Base-by-base conservation (phyloP, 345 rosid genomes). In the Aegle marmelos region DNA sequence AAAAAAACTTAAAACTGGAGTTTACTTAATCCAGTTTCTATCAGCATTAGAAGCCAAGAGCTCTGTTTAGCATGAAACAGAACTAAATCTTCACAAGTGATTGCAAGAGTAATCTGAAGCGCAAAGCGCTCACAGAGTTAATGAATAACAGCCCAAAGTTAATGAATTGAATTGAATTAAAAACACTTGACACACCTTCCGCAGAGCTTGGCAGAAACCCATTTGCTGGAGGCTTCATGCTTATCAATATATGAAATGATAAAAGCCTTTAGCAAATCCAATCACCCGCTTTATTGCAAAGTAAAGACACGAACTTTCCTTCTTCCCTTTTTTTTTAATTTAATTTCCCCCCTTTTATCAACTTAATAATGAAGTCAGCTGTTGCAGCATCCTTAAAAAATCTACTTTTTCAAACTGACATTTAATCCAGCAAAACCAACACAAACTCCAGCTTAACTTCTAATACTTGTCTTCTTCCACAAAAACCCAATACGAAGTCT, bases 201-300 rank as follows among this genome's bases (percentile, higher is more conserved):
- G 82, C 83, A 66, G 90, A 82, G 80, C 85, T 92, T 9, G 93
- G 78, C 80, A 90, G 56, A 62, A 85, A 87, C 33, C 97, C 99
- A 92, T 90, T 93, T 76, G 97, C 76, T 78, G 92, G 92, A 88
- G 89, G 86, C 95, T 93, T 96, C 99, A 96, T 96, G 88, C 71
- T 87, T 69, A 73, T 64, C 74, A 79, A 71, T 62, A 60, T 28
- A 62, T 27, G 61, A 33, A 74, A 60, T 28, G 60, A 74, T 45
- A 58, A 58, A 19, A 39, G 6, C 16, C 66, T 50, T 58, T 34
- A 61, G 68, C 77, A 64, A 74, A 81, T 75, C 80, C 78, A 50
- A 65, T 17, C 71, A 65, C 53, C 72, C 39, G 34, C 62, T 75
- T 75, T 75, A 50, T 65, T 53, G 33, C 60, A 45, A 28, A 28